These are phyloP conservation scores for Chlamydomonas eustigma DNA, from an alignment of 139 green algal genomes.

Conservation along the genomic window DNA sequence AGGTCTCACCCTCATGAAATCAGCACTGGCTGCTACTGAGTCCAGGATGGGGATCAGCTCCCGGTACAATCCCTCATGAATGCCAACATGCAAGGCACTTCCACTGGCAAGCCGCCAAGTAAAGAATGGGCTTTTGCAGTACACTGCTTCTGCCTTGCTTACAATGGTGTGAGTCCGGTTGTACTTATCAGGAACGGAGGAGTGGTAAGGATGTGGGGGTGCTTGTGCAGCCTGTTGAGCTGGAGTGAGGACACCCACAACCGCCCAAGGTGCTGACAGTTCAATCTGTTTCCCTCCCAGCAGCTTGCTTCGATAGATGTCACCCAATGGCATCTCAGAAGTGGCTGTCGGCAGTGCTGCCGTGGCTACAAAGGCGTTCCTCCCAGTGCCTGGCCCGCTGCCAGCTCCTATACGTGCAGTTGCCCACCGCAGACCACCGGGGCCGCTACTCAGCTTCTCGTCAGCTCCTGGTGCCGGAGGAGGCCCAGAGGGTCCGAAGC, in stretches of 20 bases:
- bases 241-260: neutral
- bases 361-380: too few species aligned
- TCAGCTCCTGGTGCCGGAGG: neutral
- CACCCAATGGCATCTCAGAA: too few species aligned
- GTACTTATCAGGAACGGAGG: neutral
- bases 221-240: neutral
- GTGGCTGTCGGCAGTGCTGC: too few species aligned
- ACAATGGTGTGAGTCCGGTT: slow-evolving; percentile 4
- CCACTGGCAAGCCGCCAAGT: slow-evolving; percentile 41
- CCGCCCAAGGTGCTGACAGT: neutral
- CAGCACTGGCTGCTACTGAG: slow-evolving; percentile 21
- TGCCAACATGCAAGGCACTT: slow-evolving; percentile 34
- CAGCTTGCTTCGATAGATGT: neutral
- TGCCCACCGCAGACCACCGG: too few species aligned
- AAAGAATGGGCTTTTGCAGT: slow-evolving; percentile 35
- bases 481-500: neutral
- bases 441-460: too few species aligned
- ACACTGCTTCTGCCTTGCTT: neutral
- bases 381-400: too few species aligned
- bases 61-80: slow-evolving; percentile 34
- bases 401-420: too few species aligned
- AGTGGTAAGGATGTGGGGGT: neutral
- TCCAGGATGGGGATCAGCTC: slow-evolving; percentile 39
- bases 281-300: neutral
- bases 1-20: too few species aligned